Conservation (phyloP, 306 rosid genomes). For the Canavalia gladiata region DNA sequence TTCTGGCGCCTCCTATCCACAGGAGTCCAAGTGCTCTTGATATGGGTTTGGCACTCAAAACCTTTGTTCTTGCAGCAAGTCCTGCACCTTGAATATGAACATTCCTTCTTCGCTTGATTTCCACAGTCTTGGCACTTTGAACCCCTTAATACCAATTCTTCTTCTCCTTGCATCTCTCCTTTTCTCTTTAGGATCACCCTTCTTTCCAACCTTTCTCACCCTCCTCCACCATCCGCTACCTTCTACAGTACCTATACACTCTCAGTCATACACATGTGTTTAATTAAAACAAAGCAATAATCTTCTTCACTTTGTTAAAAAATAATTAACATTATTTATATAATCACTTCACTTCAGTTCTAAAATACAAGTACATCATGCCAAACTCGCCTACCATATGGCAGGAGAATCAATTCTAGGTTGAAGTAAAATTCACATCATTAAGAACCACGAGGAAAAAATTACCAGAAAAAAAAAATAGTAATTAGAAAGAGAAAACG, state of each 20-base stretch:
- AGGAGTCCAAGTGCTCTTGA: slow-evolving; percentile 80
- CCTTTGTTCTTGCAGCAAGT: slow-evolving; percentile 79
- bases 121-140: slow-evolving; percentile 78
- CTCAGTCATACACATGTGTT: neutral
- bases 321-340: neutral
- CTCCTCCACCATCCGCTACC: neutral
- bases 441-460: neutral
- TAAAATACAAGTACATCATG: slow-evolving; percentile 28
- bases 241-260: neutral
- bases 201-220: neutral
- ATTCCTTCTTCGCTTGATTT: slow-evolving; percentile 79
- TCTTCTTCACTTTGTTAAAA: neutral
- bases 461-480: neutral
- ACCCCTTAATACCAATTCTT: slow-evolving; percentile 38
- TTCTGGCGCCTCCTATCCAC: slow-evolving; percentile 55
- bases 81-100: slow-evolving; percentile 70
- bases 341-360: slow-evolving; percentile 1
- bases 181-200: neutral
- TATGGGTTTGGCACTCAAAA: slow-evolving; percentile 71
- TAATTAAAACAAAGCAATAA: slow-evolving; percentile 15
- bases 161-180: slow-evolving; percentile 48
- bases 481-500: neutral
- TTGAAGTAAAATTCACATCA: slow-evolving; percentile 38
- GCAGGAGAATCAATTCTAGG: slow-evolving; percentile 45
- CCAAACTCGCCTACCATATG: slow-evolving; percentile 31